phyloP scores from a whole-genome alignment of 208 protist species.

The Sergeia podlipaevii region DNA sequence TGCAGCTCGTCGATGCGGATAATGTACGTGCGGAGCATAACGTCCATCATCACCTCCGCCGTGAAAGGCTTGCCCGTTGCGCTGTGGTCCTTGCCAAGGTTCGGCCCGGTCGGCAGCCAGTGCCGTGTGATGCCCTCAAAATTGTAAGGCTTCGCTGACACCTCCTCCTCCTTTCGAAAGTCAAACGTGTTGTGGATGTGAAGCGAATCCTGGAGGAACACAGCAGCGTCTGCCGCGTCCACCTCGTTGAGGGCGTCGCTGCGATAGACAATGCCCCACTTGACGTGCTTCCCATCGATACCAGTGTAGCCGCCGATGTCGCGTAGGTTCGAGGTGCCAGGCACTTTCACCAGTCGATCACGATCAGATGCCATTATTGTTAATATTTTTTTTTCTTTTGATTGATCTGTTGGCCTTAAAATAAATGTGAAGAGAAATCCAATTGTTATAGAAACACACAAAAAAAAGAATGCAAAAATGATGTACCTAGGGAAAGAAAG shows the following conservation, averaged over 20 bases:
- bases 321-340: background rate
- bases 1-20: conserved; percentile 19
- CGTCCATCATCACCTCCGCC: conserved; percentile 3
- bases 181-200: conserved; percentile 34
- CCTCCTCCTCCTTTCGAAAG: conserved; percentile 22
- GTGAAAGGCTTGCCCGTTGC: conserved; percentile 16
- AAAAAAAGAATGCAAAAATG: background rate
- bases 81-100: conserved; percentile 5
- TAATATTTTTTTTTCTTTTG: conserved; percentile 9
- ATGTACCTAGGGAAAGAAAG: too few relatives aligned
- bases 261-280: conserved; percentile 27
- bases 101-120: conserved; percentile 18
- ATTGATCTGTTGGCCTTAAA: background rate
- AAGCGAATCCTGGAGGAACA: conserved; percentile 26
- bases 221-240: conserved; percentile 9
- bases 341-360: background rate
- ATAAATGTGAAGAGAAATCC: background rate
- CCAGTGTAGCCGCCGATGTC: background rate
- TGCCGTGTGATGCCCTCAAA: conserved; percentile 17
- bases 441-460: background rate
- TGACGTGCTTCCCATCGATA: background rate
- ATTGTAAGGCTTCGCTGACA: conserved; percentile 17
- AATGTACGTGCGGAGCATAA: conserved; percentile 18
- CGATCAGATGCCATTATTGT: background rate
- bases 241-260: conserved; percentile 30